phyloP scores from a whole-genome alignment of 1,139 yeast genomes.

The Wickerhamomyces sp. region DNA sequence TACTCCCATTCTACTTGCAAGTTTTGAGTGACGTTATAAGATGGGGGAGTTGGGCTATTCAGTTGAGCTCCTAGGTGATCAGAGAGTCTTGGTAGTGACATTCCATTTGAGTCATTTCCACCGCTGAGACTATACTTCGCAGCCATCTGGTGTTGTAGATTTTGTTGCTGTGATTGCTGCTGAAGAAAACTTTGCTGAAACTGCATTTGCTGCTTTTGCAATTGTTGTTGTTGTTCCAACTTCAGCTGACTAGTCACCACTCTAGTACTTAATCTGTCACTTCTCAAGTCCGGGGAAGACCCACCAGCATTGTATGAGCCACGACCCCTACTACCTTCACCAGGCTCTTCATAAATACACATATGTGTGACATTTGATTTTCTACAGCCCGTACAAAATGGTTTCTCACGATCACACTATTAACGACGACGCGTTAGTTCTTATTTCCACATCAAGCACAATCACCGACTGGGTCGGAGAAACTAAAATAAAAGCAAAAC shows the following conservation, averaged over 20 bases:
- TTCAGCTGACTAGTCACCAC: slow-evolving; percentile 5
- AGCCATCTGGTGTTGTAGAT: slow-evolving; percentile 18
- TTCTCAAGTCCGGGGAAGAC: background rate
- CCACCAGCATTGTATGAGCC: slow-evolving; percentile 1
- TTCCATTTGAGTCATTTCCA: slow-evolving; percentile 1
- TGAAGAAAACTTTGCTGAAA: slow-evolving; percentile 14
- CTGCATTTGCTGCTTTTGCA: slow-evolving; percentile 15
- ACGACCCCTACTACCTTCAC: slow-evolving; percentile 5
- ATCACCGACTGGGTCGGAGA: background rate
- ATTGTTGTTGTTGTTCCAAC: slow-evolving; percentile 13
- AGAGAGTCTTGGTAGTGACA: background rate
- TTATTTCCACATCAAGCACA: background rate
- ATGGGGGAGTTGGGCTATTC: background rate
- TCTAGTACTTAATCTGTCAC: background rate
- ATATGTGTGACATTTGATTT: slow-evolving; percentile 20
- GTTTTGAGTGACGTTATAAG: slow-evolving; percentile 9
- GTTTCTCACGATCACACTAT: slow-evolving; percentile 24
- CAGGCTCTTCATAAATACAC: slow-evolving; percentile 21
- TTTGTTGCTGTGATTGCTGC: slow-evolving; percentile 17
- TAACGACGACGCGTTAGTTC: slow-evolving; percentile 2
- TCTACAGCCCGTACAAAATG: slow-evolving; percentile 22
- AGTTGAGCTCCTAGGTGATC: slow-evolving; percentile 2
- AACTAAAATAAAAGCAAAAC: slow-evolving; percentile 4
- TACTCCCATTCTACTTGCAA: slow-evolving; percentile 11
- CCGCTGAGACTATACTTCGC: slow-evolving; percentile 18